phyloP scores from a whole-genome alignment of 2,329 filamentous ascomycete species.

The Camillea tinctor region DNA sequence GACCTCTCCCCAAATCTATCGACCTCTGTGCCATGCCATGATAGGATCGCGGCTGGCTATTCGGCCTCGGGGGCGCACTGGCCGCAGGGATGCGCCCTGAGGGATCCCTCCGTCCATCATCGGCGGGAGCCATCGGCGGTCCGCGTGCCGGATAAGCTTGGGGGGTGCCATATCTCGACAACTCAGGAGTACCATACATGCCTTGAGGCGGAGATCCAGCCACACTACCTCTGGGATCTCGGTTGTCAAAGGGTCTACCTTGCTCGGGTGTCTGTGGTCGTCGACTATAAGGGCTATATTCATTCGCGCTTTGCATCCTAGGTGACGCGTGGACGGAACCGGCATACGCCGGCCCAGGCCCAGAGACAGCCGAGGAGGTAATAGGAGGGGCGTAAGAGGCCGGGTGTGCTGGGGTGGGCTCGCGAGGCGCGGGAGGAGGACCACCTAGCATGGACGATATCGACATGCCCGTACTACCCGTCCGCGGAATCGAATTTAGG shows the following conservation, averaged over 20 bases:
- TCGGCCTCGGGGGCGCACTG: constrained; percentile 46
- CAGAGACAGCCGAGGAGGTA: constrained; percentile 40
- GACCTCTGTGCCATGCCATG: constrained; percentile 44
- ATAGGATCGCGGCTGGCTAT: constrained; percentile 53
- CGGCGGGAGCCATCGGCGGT: constrained; percentile 44
- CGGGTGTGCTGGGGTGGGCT: constrained; percentile 40
- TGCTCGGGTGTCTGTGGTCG: constrained; percentile 75
- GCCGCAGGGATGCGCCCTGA: constrained; percentile 31
- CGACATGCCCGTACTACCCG: constrained; percentile 53
- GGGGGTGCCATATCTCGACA: constrained; percentile 59
- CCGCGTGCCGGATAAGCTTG: constrained; percentile 53
- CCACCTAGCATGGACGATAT: constrained; percentile 61
- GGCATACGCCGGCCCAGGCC: constrained; percentile 45
- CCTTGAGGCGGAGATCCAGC: constrained; percentile 49
- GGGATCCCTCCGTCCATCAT: constrained; percentile 44
- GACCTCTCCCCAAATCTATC: constrained; percentile 45
- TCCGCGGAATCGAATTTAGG: constrained; percentile 38
- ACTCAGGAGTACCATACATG: constrained; percentile 55
- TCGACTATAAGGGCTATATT: constrained; percentile 51
- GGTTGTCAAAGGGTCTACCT: constrained; percentile 51
- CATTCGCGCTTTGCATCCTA: constrained; percentile 58
- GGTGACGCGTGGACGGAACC: constrained; percentile 54
- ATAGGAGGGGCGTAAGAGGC: constrained; percentile 43
- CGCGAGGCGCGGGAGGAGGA: constrained; percentile 43
- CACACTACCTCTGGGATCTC: constrained; percentile 41